These are phyloP conservation scores for Penicillium manginii DNA, from an alignment of 495 filamentous ascomycete genomes.

Conservation along the genomic window DNA sequence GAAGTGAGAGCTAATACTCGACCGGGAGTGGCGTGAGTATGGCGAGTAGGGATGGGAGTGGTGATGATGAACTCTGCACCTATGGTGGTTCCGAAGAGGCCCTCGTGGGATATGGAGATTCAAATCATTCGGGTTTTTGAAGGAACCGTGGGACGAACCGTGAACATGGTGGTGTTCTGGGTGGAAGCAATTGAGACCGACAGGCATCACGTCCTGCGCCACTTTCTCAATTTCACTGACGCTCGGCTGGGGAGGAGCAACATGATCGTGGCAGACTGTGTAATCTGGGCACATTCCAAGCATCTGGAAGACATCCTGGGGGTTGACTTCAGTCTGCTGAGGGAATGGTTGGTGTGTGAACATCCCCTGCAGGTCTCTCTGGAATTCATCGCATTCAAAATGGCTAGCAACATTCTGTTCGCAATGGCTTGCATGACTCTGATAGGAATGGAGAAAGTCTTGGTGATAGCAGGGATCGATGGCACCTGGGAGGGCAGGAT, in stretches of 20 bases:
- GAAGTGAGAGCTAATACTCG: constrained; percentile 48
- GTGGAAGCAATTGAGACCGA: constrained; percentile 37
- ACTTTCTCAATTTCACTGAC: constrained; percentile 16
- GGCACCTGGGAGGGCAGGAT: constrained; percentile 20
- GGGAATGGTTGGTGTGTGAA: constrained; percentile 30
- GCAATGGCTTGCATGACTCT: constrained; percentile 38
- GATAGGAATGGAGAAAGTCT: constrained; percentile 32
- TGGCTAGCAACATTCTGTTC: constrained; percentile 38
- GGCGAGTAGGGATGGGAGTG: constrained; percentile 46
- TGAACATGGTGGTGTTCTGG: constrained; percentile 30
- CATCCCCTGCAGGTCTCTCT: constrained; percentile 34
- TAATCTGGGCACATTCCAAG: constrained; percentile 44
- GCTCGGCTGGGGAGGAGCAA: constrained; percentile 25
- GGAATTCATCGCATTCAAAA: constrained; percentile 40
- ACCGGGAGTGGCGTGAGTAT: constrained; percentile 47
- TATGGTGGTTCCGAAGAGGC: constrained; percentile 44
- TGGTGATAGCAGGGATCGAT: constrained; percentile 28
- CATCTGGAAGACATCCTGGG: constrained; percentile 47
- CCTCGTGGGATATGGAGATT: constrained; percentile 29
- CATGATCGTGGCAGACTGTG: constrained; percentile 35
- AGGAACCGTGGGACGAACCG: constrained; percentile 26
- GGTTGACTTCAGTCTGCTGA: constrained; percentile 38
- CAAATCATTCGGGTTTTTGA: constrained; percentile 37
- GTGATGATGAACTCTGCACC: constrained; percentile 41
- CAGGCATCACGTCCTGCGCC: constrained; percentile 18